Percentiles rank a stretch among this genome's conserved stretches.
Evolutionary conservation across 306 rosid genomes (phyloP).

Genomic region (Casuarina glauca): DNA sequence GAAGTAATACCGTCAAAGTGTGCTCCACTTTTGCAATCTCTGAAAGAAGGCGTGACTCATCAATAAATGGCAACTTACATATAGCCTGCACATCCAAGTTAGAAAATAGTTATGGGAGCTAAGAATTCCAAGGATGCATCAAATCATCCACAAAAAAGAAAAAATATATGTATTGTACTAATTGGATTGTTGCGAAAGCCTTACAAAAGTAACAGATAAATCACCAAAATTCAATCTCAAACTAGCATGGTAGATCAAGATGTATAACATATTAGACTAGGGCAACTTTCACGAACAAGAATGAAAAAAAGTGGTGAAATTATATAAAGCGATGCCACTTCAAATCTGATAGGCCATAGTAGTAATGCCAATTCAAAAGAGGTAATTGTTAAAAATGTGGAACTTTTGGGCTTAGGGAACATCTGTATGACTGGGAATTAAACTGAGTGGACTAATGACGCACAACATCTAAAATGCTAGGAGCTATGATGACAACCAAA

Average conservation of each 20-base stretch:
- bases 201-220: neutral
- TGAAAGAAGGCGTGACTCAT: slow-evolving; percentile 28
- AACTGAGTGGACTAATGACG: neutral
- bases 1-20: slow-evolving; percentile 27
- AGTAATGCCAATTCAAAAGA: neutral
- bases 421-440: neutral
- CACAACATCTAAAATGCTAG: neutral
- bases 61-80: slow-evolving; percentile 35
- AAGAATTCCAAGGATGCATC: neutral
- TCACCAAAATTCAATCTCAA: neutral
- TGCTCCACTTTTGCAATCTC: slow-evolving; percentile 33
- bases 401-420: neutral
- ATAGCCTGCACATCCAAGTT: slow-evolving; percentile 20
- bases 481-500: neutral
- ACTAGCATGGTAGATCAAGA: neutral
- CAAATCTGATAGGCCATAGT: neutral
- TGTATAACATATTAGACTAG: neutral
- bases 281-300: neutral
- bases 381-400: too few relatives aligned
- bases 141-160: neutral
- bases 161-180: too few relatives aligned
- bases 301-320: neutral
- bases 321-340: neutral
- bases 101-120: neutral
- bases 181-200: neutral